Base-by-base conservation (phyloP, 176 grass and related monocot species). In the Hsuehochloa calcarea region DNA sequence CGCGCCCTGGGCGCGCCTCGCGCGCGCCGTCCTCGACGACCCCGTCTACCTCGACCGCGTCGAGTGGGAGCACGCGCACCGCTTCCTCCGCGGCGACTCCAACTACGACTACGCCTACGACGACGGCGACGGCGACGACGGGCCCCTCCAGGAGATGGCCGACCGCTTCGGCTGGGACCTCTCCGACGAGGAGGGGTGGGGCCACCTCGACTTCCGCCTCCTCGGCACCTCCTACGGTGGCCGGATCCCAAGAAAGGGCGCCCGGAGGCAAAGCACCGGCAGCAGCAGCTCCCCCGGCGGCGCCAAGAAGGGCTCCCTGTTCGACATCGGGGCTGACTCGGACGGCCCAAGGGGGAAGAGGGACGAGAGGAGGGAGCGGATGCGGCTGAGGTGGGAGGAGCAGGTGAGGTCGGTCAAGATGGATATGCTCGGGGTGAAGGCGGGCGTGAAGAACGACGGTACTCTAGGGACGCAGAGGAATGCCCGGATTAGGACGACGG, bases 11-110 rank as follows among this genome's bases (percentile, higher is more conserved):
- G 88, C 85, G 10, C 1, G 9, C 49, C 82, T 95, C 65, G 88
- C 90, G 12, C 64, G 86, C 34, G 79, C 84, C 47, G 83, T 95
- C 15, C 93, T 95, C 2, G 63, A 0, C 20, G 90, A 92, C 70
- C 88, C 83, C 5, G 43, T 92, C 20, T 92, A 95, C 85, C 26
- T 60, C 9, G 88, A 92, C 70, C 88, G 85, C 85, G 25, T 86
- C 6, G 88, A 95, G 90, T 92, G 88, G 93, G 93, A 95, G 75
- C 82, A 89, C 65, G 85, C 70, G 27, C 87, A 89, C 75, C 75
- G 78, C 16, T 87, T 94, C 87, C 85, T 92, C 69, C 75, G 77
- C 63, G 92, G 90, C 47, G 90, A 94, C 44, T 17, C 79, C 19
- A 59, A 63, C 22, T 89, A 77, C 67, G 80, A 87, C 80, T 84